Conservation (phyloP, 768 basidiomycete genomes). For the Termitomyces sp. region DNA sequence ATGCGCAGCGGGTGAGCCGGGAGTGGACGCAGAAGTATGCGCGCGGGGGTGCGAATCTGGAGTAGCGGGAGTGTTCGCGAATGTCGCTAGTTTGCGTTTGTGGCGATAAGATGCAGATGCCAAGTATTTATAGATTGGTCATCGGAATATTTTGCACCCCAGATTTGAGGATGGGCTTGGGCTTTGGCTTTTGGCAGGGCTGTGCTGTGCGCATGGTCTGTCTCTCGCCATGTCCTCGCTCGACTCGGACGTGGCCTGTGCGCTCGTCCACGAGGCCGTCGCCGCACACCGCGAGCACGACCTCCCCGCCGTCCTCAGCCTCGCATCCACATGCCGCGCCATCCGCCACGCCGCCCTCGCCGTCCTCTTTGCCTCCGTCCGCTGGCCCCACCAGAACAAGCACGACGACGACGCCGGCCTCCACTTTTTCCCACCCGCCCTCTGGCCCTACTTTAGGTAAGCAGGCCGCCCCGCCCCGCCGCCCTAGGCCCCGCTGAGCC, state of each 20-base stretch:
- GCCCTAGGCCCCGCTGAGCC: too few species aligned
- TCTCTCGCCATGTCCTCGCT: constrained; percentile 4
- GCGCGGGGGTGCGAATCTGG: too few species aligned
- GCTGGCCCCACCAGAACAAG: constrained; percentile 35
- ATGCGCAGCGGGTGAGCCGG: constrained; percentile 84
- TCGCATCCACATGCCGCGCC: constrained; percentile 21
- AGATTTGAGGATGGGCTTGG: constrained; percentile 16
- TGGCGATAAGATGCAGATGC: constrained; percentile 12
- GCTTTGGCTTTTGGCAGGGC: too few species aligned
- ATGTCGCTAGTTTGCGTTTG: too few species aligned
- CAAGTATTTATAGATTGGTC: constrained; percentile 15
- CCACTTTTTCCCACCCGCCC: constrained; percentile 31
- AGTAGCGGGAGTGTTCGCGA: constrained; percentile 8
- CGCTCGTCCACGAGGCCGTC: constrained; percentile 17
- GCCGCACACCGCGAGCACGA: constrained; percentile 10
- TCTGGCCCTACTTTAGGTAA: constrained; percentile 35
- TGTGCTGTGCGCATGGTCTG: too few species aligned
- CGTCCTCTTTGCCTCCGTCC: constrained; percentile 27
- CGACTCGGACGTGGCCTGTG: constrained; percentile 19
- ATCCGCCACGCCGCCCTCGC: constrained; percentile 23
- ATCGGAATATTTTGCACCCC: constrained; percentile 20
- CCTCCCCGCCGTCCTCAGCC: constrained; percentile 16
- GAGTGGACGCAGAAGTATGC: constrained; percentile 96
- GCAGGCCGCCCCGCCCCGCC: too few species aligned
- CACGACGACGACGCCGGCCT: constrained; percentile 29